A percentile compares a stretch with the other conserved stretches of the same genome.
These are phyloP conservation scores for Penicillium sp. DNA, from an alignment of 2,329 filamentous ascomycete genomes.

Conservation along the genomic window DNA sequence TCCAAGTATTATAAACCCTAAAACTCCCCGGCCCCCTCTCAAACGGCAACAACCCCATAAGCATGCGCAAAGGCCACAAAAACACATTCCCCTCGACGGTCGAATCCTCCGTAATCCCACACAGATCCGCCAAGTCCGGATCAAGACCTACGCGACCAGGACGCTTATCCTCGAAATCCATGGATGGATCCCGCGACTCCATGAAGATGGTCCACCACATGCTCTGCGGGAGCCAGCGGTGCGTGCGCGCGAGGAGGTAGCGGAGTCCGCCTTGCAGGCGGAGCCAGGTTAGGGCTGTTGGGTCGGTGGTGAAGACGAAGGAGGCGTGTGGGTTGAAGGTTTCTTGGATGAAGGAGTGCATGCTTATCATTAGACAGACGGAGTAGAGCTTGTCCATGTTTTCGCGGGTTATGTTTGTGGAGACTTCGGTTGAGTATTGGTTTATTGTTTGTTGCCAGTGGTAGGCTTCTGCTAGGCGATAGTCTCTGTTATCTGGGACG, in stretches of 20 bases:
- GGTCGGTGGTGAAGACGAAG: constrained; percentile 35
- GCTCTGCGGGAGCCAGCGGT: constrained; percentile 27
- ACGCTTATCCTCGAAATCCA: constrained; percentile 27
- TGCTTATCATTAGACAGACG: constrained; percentile 35
- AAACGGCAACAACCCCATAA: constrained; percentile 31
- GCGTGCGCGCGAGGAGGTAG: constrained; percentile 26
- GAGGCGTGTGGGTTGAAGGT: constrained; percentile 31
- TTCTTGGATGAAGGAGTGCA: constrained; percentile 32
- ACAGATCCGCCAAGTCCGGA: constrained; percentile 32
- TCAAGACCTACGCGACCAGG: constrained; percentile 28
- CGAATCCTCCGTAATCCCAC: constrained; percentile 28
- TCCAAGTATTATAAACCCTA: constrained; percentile 29
- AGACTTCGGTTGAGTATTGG: constrained; percentile 34
- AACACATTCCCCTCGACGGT: constrained; percentile 34
- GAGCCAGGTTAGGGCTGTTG: constrained; percentile 35
- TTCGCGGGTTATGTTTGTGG: constrained; percentile 18
- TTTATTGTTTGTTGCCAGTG: constrained; percentile 39
- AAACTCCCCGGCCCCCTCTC: constrained; percentile 23
- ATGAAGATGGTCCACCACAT: constrained; percentile 36
- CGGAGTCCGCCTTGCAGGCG: constrained; percentile 34
- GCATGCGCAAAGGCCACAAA: constrained; percentile 35
- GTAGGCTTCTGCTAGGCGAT: constrained; percentile 30
- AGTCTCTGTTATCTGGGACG: constrained; percentile 23
- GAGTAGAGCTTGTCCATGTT: constrained; percentile 41
- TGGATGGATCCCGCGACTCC: constrained; percentile 19